Evolutionary conservation across 2,329 filamentous ascomycete genomes (phyloP), one percentile per base, ranked within the genome.

Genomic region (Monascus ruber): DNA sequence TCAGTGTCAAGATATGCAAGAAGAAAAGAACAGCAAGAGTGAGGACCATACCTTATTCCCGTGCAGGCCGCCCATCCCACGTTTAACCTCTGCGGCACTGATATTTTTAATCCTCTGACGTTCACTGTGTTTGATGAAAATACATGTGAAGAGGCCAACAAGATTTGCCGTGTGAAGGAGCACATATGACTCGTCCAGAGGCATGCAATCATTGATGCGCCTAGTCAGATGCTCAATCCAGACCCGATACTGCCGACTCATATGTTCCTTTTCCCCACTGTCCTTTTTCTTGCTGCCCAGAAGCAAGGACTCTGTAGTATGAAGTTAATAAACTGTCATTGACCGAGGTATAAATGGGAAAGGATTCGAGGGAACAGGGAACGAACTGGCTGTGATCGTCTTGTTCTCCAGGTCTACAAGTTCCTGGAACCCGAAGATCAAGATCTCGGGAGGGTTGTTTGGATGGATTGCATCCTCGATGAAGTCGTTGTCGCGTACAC

Each of bases 341-440:
- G 25, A 7, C 39, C 31, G 43, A 26, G 31, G n/a, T 33, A 24
- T 31, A 29, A 6, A 29, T 27, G 10, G 32, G 26, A 9, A 7
- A 6, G 2, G 34, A 24, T n/a, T n/a, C 6, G 4, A 36, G 24
- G 11, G 11, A 27, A 25, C 1, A 37, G 6, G 37, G 42, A 24
- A 71, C 73, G 55, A 62, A 78, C 79, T 95, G n/a, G 91, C 91
- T 24, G 89, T 96, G 37, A 93, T 83, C 49, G 88, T 93, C 67
- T 96, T 96, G 65, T 98, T 85, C 60, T 98, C 91, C 5, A 98
- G 71, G 55, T 98, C 91, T 4, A 98, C 91, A n/a, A 98, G 73
- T 62, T 98, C 91, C 61, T 98, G 91, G 60, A 98, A 98, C 1
- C 88, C 89, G 68, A 98, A 98, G 1, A 96, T 77, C 2, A 96